A percentile compares a stretch with the other conserved stretches of the same genome.
Conservation (phyloP, 345 rosid species). For the Salix arbutifolia region DNA sequence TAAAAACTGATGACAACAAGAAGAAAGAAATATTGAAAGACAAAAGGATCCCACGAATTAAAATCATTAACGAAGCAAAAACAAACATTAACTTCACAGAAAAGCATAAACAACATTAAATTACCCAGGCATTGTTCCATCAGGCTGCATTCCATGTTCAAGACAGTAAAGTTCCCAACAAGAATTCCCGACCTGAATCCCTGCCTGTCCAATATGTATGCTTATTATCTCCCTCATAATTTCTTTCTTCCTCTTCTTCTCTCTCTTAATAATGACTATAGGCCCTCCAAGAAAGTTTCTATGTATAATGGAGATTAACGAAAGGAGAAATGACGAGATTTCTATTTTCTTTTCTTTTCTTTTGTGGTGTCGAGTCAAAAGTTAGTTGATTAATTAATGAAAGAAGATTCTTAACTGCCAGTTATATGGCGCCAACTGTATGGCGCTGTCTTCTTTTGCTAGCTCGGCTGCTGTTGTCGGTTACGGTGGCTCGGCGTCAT, state of each 20-base stretch:
- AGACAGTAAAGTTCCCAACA: slow-evolving; percentile 83
- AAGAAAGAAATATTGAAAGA: background rate
- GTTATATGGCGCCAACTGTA: slow-evolving; percentile 14
- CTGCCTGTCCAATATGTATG: slow-evolving; percentile 72
- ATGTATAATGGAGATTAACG: too few relatives aligned
- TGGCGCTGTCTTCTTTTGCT: background rate
- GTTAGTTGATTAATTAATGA: background rate
- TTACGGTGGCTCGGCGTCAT: slow-evolving; percentile 9
- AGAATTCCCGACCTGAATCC: slow-evolving; percentile 71
- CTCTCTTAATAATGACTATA: background rate
- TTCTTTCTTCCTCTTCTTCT: slow-evolving; percentile 1
- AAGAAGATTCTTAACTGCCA: background rate
- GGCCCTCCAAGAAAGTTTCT: background rate
- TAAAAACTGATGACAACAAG: background rate
- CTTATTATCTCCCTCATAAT: slow-evolving; percentile 63
- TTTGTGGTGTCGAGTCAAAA: background rate
- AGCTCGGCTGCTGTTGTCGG: slow-evolving; percentile 14
- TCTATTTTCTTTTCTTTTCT: background rate
- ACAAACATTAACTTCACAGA: background rate
- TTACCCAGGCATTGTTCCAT: slow-evolving; percentile 63
- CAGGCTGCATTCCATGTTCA: slow-evolving; percentile 71
- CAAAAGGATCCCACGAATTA: background rate
- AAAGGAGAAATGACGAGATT: background rate
- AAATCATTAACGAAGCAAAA: background rate
- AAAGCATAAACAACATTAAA: background rate